These are phyloP conservation scores for Sideroxylon spinosum DNA, from an alignment of 179 eudicot genomes.

Conservation along the genomic window DNA sequence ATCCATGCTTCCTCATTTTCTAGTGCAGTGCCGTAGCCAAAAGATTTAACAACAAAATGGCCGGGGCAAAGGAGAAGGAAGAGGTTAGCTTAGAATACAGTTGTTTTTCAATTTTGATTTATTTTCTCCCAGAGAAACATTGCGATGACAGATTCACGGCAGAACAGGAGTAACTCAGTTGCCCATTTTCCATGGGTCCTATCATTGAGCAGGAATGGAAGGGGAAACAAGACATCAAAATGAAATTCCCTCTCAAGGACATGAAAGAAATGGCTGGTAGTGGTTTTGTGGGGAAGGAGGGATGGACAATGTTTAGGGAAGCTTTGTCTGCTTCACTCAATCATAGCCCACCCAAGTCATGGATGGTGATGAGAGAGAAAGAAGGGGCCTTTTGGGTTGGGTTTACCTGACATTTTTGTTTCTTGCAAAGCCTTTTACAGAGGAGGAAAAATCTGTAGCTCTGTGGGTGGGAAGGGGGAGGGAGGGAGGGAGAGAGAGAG, in stretches of 20 bases:
- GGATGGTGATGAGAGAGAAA: constrained; percentile 4
- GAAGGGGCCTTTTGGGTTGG: background rate
- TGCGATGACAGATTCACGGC: constrained; percentile 10
- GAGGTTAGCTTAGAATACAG: background rate
- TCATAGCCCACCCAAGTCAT: constrained; percentile 14
- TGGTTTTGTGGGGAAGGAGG: constrained; percentile 19
- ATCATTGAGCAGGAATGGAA: background rate
- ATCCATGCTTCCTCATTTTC: constrained; percentile 96
- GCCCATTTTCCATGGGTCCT: constrained; percentile 20
- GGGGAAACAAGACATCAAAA: background rate
- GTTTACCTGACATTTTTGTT: background rate
- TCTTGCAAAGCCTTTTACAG: background rate
- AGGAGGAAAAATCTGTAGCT: background rate
- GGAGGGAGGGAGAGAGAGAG: background rate
- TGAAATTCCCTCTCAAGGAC: background rate
- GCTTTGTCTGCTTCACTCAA: constrained; percentile 29
- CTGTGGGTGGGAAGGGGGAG: too few species aligned
- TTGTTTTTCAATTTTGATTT: background rate
- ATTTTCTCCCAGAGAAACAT: constrained; percentile 16
- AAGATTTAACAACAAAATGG: background rate
- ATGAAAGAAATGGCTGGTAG: background rate
- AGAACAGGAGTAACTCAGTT: constrained; percentile 20
- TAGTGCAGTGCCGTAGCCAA: constrained; percentile 4
- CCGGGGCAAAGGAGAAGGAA: background rate
- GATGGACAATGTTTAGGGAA: background rate